Conservation (phyloP, 2,329 filamentous ascomycete species). For the Apiospora arundinis region DNA sequence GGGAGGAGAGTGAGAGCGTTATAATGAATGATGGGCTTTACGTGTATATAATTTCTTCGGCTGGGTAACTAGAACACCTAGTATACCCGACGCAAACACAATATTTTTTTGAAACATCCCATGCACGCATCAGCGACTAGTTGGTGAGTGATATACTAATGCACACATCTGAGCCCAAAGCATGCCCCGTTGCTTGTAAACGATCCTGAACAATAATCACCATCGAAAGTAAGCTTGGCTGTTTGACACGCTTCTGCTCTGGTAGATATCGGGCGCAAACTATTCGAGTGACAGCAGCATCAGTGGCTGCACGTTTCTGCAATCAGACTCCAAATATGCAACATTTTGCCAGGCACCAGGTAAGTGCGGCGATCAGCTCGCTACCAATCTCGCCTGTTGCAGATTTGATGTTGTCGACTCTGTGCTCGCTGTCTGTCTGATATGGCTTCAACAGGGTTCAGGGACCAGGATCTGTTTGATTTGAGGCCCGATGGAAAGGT, state of each 20-base stretch:
- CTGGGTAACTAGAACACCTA: background rate
- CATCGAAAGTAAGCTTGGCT: background rate
- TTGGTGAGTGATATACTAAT: background rate
- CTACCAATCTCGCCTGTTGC: background rate
- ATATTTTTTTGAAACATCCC: background rate
- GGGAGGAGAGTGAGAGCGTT: background rate
- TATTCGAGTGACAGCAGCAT: background rate
- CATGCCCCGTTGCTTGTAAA: background rate
- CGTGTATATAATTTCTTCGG: background rate
- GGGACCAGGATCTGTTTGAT: background rate
- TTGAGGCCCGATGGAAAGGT: background rate
- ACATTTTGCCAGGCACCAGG: background rate
- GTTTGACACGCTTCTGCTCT: background rate
- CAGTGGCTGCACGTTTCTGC: background rate
- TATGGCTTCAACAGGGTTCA: background rate
- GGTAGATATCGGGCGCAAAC: background rate
- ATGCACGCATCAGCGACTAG: background rate
- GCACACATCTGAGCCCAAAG: background rate
- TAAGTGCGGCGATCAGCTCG: background rate
- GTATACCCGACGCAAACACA: background rate
- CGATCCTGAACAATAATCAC: no score
- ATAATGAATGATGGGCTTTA: constrained; percentile 1
- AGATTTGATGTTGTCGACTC: background rate
- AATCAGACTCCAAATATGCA: no score
- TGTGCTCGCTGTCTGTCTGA: background rate